Evolutionary conservation across 306 rosid species (phyloP).

Genomic region (Vicia sativa): DNA sequence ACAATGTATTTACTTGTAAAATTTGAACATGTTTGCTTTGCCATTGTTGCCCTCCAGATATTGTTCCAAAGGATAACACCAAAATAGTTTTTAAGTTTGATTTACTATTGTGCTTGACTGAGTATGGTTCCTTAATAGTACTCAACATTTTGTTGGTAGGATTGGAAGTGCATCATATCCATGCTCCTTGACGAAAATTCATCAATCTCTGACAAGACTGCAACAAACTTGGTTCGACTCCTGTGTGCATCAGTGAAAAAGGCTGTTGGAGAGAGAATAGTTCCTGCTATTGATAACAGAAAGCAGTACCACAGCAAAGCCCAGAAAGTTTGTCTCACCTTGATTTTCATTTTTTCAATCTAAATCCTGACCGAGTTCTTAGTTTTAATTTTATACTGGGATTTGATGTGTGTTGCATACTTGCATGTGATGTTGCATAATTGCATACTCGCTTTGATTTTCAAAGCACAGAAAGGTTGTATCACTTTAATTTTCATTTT

Average conservation of each 20-base stretch:
- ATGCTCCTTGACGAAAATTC: slow-evolving; percentile 88
- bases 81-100: slow-evolving; percentile 18
- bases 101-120: slow-evolving; percentile 7
- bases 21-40: slow-evolving; percentile 11
- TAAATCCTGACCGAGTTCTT: slow-evolving; percentile 30
- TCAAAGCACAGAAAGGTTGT: slow-evolving; percentile 87
- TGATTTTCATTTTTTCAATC: slow-evolving; percentile 18
- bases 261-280: slow-evolving; percentile 97
- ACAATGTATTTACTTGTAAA: not conserved
- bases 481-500: slow-evolving; percentile 28
- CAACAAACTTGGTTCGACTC: slow-evolving; percentile 91
- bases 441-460: no score
- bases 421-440: slow-evolving; percentile 7
- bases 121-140: slow-evolving; percentile 37
- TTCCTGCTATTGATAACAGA: slow-evolving; percentile 80
- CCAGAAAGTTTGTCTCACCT: slow-evolving; percentile 69
- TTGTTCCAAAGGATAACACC: slow-evolving; percentile 29
- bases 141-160: slow-evolving; percentile 61
- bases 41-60: slow-evolving; percentile 20
- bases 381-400: not conserved
- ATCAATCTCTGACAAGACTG: slow-evolving; percentile 72
- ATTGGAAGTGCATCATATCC: slow-evolving; percentile 91
- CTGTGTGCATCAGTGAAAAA: slow-evolving; percentile 89
- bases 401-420: not conserved
- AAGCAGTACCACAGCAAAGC: slow-evolving; percentile 84